Evolutionary conservation across 768 basidiomycete genomes (phyloP).

Genomic region (Collybia sordida): DNA sequence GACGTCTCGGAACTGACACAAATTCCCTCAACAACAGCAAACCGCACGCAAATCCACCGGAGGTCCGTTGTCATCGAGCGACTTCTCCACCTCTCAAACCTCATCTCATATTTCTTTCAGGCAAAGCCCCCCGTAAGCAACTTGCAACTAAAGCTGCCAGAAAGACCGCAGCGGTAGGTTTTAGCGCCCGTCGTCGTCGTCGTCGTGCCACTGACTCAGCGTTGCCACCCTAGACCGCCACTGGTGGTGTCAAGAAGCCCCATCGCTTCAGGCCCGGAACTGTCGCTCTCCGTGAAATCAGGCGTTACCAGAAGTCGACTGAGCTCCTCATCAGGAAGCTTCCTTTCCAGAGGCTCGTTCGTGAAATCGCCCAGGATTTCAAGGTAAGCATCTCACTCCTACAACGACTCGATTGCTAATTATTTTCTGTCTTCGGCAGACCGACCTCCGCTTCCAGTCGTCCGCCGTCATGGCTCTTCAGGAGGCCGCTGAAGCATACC

Average conservation of each 20-base stretch:
- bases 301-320: constrained; percentile 98
- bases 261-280: constrained; percentile 97
- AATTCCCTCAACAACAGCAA: constrained; percentile 62
- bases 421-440: constrained; percentile 38
- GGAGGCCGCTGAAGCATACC: constrained; percentile 90
- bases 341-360: constrained; percentile 97
- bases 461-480: constrained; percentile 93
- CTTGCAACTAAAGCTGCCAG: constrained; percentile 95
- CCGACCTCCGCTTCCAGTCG: constrained; percentile 93
- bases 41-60: constrained; percentile 99
- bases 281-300: constrained; percentile 98
- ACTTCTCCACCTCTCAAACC: constrained; percentile 16
- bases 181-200: constrained; percentile 19
- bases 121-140: constrained; percentile 91
- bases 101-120: constrained; percentile 36
- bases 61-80: constrained; percentile 51
- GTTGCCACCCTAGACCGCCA: constrained; percentile 51
- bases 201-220: constrained; percentile 16
- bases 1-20: constrained; percentile 8
- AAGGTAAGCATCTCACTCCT: constrained; percentile 52
- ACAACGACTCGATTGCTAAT: constrained; percentile 1
- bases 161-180: constrained; percentile 76
- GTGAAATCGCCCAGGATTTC: constrained; percentile 96
- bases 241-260: constrained; percentile 99
- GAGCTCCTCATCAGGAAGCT: constrained; percentile 99